Evolutionary conservation across 202 grass and related monocot genomes (phyloP).

Genomic region (Bolboschoenoplectus hybrid): DNA sequence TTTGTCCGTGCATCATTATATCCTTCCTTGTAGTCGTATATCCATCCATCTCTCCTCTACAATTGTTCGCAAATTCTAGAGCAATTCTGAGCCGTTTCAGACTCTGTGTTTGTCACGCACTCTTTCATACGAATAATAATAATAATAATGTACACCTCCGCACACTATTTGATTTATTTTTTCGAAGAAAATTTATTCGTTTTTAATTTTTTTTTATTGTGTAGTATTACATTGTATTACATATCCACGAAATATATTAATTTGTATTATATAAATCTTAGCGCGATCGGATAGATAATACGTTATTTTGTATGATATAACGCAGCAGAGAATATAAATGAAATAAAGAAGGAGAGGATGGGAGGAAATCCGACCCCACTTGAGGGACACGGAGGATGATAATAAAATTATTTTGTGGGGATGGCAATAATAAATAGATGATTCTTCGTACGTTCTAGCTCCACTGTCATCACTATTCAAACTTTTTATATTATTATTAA

Average conservation of each 20-base stretch:
- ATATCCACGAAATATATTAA: too few relatives aligned
- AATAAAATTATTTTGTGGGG: conserved; percentile 17
- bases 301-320: too few relatives aligned
- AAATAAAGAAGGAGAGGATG: too few relatives aligned
- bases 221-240: too few relatives aligned
- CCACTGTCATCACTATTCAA: conserved; percentile 1
- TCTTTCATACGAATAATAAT: not conserved
- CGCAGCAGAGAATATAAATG: too few relatives aligned
- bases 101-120: not conserved
- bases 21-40: not conserved
- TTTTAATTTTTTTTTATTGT: too few relatives aligned
- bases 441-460: not conserved
- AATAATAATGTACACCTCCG: too few relatives aligned
- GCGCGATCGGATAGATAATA: too few relatives aligned
- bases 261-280: too few relatives aligned
- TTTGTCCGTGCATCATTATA: not conserved
- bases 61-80: not conserved
- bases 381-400: not conserved
- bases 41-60: not conserved
- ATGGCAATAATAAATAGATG: conserved; percentile 12
- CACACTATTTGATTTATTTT: too few relatives aligned
- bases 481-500: not conserved
- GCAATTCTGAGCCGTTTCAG: not conserved
- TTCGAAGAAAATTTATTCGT: too few relatives aligned
- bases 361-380: not conserved